These are phyloP conservation scores for Fusarium concolor DNA, from an alignment of 2,329 filamentous ascomycete species.

Conservation along the genomic window DNA sequence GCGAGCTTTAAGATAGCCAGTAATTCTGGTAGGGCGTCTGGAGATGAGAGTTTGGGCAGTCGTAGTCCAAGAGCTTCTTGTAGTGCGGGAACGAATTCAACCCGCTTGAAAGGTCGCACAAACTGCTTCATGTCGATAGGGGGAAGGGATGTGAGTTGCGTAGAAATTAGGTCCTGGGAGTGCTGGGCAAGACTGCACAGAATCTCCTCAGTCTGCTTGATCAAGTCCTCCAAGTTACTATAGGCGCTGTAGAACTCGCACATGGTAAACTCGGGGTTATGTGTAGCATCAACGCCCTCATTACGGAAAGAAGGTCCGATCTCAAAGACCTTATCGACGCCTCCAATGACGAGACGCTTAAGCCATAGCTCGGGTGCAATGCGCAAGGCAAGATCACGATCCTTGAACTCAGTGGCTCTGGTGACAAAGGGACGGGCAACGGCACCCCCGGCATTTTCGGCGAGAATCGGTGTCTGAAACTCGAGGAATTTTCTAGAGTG, in stretches of 20 bases:
- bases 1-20: constrained; percentile 66
- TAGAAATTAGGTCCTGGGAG: constrained; percentile 60
- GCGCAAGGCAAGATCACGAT: constrained; percentile 78
- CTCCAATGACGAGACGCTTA: constrained; percentile 90
- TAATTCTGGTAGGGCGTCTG: constrained; percentile 69
- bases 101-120: constrained; percentile 68
- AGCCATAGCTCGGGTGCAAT: constrained; percentile 97
- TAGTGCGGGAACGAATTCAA: constrained; percentile 86
- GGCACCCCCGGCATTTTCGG: constrained; percentile 85
- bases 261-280: constrained; percentile 97
- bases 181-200: constrained; percentile 69
- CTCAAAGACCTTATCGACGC: constrained; percentile 90
- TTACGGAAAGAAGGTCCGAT: constrained; percentile 94
- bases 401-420: constrained; percentile 77
- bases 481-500: constrained; percentile 80
- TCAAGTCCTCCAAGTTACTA: constrained; percentile 79
- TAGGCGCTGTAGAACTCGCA: constrained; percentile 97
- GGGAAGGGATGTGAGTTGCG: constrained; percentile 59
- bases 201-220: constrained; percentile 79
- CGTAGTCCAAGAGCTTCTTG: constrained; percentile 73
- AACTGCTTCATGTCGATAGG: constrained; percentile 62
- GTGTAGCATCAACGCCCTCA: constrained; percentile 88
- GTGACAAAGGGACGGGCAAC: constrained; percentile 89
- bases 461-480: constrained; percentile 90
- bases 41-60: constrained; percentile 71